Percentiles rank a stretch among this genome's conserved stretches.
These are phyloP conservation scores for Colletotrichum sublineola DNA, from an alignment of 2,329 filamentous ascomycete genomes.

Conservation along the genomic window DNA sequence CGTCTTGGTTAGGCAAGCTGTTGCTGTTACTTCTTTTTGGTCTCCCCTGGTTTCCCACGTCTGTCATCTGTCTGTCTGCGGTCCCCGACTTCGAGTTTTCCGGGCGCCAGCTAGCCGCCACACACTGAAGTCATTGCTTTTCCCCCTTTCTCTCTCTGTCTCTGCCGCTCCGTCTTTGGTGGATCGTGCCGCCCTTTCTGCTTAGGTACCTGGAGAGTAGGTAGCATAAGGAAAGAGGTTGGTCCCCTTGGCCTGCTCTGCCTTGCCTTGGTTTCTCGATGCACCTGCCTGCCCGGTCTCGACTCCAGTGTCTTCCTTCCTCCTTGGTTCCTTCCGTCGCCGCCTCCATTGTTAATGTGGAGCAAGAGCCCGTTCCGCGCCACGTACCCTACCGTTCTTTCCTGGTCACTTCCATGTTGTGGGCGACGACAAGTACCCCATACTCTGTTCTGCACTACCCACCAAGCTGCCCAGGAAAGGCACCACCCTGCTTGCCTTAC, in stretches of 20 bases:
- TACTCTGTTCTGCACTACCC: neutral
- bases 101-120: slow-evolving; percentile 12
- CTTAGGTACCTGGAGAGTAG: neutral
- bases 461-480: neutral
- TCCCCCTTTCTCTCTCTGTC: neutral
- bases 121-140: slow-evolving; percentile 29
- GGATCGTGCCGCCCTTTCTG: slow-evolving; percentile 23
- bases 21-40: slow-evolving; percentile 25
- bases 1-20: slow-evolving; percentile 20
- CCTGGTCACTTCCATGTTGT: slow-evolving; percentile 2
- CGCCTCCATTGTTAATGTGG: slow-evolving; percentile 32
- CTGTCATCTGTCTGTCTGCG: too few species aligned
- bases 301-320: slow-evolving; percentile 2
- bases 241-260: neutral
- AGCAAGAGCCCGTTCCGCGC: slow-evolving; percentile 20
- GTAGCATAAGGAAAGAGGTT: neutral
- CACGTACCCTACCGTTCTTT: neutral
- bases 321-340: slow-evolving; percentile 12
- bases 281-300: slow-evolving; percentile 23
- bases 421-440: neutral
- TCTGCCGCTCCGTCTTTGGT: slow-evolving; percentile 33
- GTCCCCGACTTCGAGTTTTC: neutral
- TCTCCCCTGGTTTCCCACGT: neutral
- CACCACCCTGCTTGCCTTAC: neutral
- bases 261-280: slow-evolving; percentile 10